Base-by-base conservation (phyloP, 768 basidiomycete genomes). In the Russula earlei region DNA sequence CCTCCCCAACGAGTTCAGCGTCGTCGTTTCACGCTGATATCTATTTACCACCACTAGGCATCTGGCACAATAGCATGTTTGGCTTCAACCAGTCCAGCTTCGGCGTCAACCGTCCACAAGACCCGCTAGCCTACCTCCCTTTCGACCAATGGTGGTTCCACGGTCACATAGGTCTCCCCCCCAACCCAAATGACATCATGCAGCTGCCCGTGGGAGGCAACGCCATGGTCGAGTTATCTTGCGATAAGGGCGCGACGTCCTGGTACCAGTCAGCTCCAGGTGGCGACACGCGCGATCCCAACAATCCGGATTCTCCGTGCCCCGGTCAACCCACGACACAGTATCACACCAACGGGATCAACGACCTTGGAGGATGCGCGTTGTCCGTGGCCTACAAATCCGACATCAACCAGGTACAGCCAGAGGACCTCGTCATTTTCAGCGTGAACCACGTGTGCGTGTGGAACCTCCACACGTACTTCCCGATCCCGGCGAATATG, bases 341-440 rank as follows among this genome's bases (percentile, higher is more conserved):
- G 56, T 68, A 60, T 59, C 70, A 71, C 52, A 68, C 72, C 9
- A 67, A 51, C 10, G 65, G 66, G 14, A 43, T 66, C 11, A 47
- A 63, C 37, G 72, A 74, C 54, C 55, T 70, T 15, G 65, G 62
- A 20, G 72, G 73, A 14, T 71, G 72, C 54, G 73, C 70, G 7
- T 65, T 78, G 19, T 72, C 71, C 17, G 76, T 78, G 46, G 70
- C 72, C n/a, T 74, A 77, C 65, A 69, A 72, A 31, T 67, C 69
- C 20, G 68, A 78, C 56, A 63, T 67, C 19, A 55, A 55, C 19
- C 43, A 62, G 6, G 61, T 77, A 40, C 50, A 70, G 53, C 76
- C 75, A 1, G 71, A 71, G 38, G 76, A 77, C 61, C 69, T 77
- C 43, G 65, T 64, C 34, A 59, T 76, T 48, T 75, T 78, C 64